phyloP scores from a whole-genome alignment of 495 filamentous ascomycete genomes.

The Trichoderma virens region DNA sequence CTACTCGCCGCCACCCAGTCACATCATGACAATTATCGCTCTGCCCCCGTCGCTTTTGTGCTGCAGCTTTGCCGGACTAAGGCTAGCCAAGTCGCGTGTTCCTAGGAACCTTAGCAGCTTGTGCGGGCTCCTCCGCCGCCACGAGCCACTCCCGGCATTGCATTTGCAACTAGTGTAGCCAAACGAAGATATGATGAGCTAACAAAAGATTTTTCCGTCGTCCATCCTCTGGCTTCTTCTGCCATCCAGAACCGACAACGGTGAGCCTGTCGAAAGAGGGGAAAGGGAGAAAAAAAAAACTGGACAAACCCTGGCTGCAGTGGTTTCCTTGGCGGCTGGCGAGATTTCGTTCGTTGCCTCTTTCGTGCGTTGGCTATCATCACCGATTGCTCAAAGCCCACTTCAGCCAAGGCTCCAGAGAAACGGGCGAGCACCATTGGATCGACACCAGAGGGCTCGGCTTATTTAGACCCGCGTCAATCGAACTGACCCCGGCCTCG shows the following conservation, averaged over 20 bases:
- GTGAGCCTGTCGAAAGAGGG: not conserved
- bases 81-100: not conserved
- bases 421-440: not conserved
- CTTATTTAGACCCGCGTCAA: not conserved
- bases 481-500: not conserved
- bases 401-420: not conserved
- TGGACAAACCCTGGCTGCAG: not conserved
- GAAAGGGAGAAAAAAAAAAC: no score
- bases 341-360: no score
- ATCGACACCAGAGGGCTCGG: conserved; percentile 2
- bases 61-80: not conserved
- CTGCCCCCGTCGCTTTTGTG: not conserved
- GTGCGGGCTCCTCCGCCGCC: conserved; percentile 3
- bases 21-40: no score
- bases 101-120: not conserved
- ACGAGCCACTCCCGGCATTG: conserved; percentile 5
- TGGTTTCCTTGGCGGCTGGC: no score
- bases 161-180: not conserved
- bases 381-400: not conserved
- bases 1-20: no score
- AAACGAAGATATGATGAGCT: not conserved
- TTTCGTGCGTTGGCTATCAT: no score
- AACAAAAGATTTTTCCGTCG: not conserved
- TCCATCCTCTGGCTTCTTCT: not conserved
- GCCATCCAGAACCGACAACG: no score